Evolutionary conservation across 202 grass and related monocot genomes (phyloP).

Genomic region (Elaeis oleifera): DNA sequence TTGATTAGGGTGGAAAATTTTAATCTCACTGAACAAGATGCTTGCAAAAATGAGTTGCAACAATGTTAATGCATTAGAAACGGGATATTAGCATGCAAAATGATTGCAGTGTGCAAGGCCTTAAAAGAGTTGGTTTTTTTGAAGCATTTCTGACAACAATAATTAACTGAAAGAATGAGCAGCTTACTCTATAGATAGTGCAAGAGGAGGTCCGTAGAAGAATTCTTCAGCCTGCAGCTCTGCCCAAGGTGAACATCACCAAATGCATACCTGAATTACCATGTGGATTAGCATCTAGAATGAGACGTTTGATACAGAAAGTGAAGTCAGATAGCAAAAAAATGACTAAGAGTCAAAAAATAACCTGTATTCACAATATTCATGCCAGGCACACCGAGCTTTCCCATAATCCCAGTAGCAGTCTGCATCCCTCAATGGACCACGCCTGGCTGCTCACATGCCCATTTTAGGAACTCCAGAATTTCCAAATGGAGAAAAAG

Average conservation of each 20-base stretch:
- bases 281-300: slow-evolving; percentile 3
- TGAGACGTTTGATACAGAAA: slow-evolving; percentile 11
- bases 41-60: too few relatives aligned
- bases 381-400: slow-evolving; percentile 81
- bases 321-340: not conserved
- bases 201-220: slow-evolving; percentile 56
- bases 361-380: slow-evolving; percentile 95
- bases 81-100: too few relatives aligned
- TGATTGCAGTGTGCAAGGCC: too few relatives aligned
- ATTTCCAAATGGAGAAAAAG: slow-evolving; percentile 7
- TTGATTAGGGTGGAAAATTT: too few relatives aligned
- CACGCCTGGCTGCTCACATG: slow-evolving; percentile 49
- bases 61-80: too few relatives aligned
- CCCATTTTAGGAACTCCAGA: slow-evolving; percentile 23
- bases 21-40: too few relatives aligned
- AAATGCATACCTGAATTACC: slow-evolving; percentile 59
- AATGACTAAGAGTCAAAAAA: not conserved
- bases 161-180: not conserved
- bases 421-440: slow-evolving; percentile 77
- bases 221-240: slow-evolving; percentile 78
- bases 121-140: too few relatives aligned
- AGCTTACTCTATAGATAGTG: slow-evolving; percentile 41
- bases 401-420: slow-evolving; percentile 92
- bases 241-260: slow-evolving; percentile 87
- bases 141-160: too few relatives aligned